A percentile compares a stretch with the other conserved stretches of the same genome.
Evolutionary conservation across 1,284 basidiomycete species (phyloP).

Genomic region (Ceratobasidium sp.): DNA sequence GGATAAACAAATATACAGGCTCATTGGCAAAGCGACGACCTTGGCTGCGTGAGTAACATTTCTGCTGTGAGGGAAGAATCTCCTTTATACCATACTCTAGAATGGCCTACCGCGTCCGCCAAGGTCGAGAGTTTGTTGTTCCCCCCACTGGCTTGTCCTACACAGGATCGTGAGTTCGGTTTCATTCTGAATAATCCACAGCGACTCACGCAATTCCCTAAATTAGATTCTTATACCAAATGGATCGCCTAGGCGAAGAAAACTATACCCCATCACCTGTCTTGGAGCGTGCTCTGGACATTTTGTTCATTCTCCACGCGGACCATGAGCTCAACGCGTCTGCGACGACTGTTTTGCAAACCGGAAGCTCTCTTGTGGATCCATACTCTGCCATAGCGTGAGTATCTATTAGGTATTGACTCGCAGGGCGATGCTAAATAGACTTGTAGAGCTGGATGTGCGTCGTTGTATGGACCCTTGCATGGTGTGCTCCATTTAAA

Average conservation of each 20-base stretch:
- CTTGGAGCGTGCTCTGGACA: constrained; percentile 85
- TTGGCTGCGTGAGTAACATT: constrained; percentile 75
- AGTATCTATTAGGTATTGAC: constrained; percentile 52
- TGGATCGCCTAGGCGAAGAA: constrained; percentile 82
- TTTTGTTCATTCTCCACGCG: constrained; percentile 87
- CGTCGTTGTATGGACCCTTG: constrained; percentile 85
- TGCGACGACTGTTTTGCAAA: constrained; percentile 85
- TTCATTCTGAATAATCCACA: constrained; percentile 9
- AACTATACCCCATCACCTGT: constrained; percentile 84
- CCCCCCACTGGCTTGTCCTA: constrained; percentile 86
- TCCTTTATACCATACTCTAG: constrained; percentile 57
- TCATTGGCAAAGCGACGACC: constrained; percentile 89
- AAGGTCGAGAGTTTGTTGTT: constrained; percentile 88
- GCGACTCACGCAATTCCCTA: background rate
- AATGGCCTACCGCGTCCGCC: constrained; percentile 90
- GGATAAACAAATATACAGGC: constrained; percentile 90
- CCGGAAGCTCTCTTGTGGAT: constrained; percentile 87
- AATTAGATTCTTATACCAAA: constrained; percentile 80
- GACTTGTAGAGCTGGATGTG: constrained; percentile 78
- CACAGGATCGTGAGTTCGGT: constrained; percentile 75
- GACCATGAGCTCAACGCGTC: constrained; percentile 91
- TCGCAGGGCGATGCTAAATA: background rate
- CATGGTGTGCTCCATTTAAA: constrained; percentile 64
- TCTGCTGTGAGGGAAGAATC: background rate
- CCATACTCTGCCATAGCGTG: constrained; percentile 87